phyloP scores from a whole-genome alignment of 176 grass and related monocot genomes.

The Leersia perrieri region DNA sequence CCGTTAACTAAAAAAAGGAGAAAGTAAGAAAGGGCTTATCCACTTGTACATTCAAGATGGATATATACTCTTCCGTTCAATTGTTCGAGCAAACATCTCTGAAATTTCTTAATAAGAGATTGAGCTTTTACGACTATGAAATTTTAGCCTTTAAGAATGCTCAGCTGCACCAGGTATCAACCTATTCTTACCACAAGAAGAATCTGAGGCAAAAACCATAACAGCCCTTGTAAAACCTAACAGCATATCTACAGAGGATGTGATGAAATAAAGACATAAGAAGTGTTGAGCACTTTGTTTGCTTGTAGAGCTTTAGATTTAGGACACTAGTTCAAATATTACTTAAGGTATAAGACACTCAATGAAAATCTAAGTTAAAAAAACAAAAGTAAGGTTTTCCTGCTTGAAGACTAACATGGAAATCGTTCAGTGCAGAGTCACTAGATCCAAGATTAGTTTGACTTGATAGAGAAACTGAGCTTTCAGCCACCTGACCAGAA shows the following conservation, averaged over 20 bases:
- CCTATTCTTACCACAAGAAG: not conserved
- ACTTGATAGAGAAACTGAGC: conserved; percentile 5
- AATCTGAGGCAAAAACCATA: not conserved
- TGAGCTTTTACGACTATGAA: not conserved
- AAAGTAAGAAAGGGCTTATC: not conserved
- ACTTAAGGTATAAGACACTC: not conserved
- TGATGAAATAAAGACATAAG: not conserved
- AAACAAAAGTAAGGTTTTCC: not conserved
- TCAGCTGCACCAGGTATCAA: not conserved
- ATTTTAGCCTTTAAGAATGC: not conserved
- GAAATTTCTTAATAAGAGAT: not conserved
- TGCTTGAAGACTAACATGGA: conserved; percentile 26
- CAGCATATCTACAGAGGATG: not conserved
- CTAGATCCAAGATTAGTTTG: conserved; percentile 20
- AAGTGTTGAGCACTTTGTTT: not conserved
- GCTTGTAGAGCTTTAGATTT: not conserved
- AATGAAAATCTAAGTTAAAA: not conserved
- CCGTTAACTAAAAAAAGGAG: conserved; percentile 30
- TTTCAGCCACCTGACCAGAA: conserved; percentile 15
- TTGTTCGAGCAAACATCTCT: not conserved
- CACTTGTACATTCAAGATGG: not conserved
- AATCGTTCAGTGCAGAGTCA: conserved; percentile 17
- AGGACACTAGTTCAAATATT: not conserved
- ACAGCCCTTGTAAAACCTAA: not conserved
- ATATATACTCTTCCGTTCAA: not conserved